Base-by-base conservation (phyloP, 805 yeast genomes). In the Metschnikowia sp. region DNA sequence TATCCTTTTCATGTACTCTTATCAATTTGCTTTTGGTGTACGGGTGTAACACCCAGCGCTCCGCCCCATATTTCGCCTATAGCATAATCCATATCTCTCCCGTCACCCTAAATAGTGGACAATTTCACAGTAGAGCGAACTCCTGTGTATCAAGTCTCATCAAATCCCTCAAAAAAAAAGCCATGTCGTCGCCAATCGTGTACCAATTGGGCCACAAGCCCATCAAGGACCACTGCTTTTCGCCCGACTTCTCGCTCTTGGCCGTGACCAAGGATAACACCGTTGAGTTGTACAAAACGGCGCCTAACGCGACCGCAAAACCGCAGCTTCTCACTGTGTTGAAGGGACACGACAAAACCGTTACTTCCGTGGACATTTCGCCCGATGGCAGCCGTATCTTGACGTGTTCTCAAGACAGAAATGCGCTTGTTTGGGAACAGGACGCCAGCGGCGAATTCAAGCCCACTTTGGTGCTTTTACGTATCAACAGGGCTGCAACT, bases 381-480 rank as follows among this genome's bases (percentile, higher is more conserved):
- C 69, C 77, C 32, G 88, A 87, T 55, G 97, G 97, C 40, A 48
- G 64, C 34, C 83, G 86, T 64, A 89, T 94, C 57, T 94, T 94
- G 60, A 94, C 98, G 31, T 90, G 97, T 64, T 90, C 98, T 9
- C 98, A 94, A 70, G 99, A 94, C 68, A 80, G 99, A 68, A 94
- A 94, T 59, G 98, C 98, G 11, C 79, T 91, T 56, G 99, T 94
- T 13, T 94, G 98, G 97, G 91, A 88, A 54, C 60, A 53, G 44
- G 86, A 87, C 32, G 66, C 79, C 32, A 81, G 81, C 60, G 79
- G 81, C 28, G 69, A 69, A 40, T 80, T 74, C 60, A 89, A 86
- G 72, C 96, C 96, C 43, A 90, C 97, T 4, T 76, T 94, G 61
- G 99, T 94, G 28, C 76, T 95, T 47, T 77, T 95, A 64, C 82